Percentiles rank a stretch among this genome's conserved stretches.
These are phyloP conservation scores for Diplotaxis tenuifolia DNA, from an alignment of 345 rosid genomes.

Conservation along the genomic window DNA sequence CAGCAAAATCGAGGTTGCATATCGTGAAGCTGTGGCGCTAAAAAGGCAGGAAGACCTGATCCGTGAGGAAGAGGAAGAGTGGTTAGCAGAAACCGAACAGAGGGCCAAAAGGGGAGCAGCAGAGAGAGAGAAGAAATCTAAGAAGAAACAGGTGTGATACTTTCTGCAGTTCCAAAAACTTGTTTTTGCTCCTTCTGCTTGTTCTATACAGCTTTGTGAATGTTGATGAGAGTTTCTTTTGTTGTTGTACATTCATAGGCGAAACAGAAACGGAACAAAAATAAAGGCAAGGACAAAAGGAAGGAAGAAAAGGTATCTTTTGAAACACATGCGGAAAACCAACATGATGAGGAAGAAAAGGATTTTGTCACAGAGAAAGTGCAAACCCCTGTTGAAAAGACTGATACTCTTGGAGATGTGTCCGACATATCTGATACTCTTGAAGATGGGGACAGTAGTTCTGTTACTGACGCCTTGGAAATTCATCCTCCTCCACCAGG, in stretches of 20 bases:
- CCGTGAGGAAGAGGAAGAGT: conserved; percentile 95
- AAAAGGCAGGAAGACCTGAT: conserved; percentile 97
- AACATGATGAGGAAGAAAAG: conserved; percentile 45
- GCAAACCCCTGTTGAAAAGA: conserved; percentile 53
- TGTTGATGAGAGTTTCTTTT: conserved; percentile 21
- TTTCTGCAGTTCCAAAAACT: neutral
- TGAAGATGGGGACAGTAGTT: conserved; percentile 78
- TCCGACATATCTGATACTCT: conserved; percentile 80
- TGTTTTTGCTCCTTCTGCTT: neutral
- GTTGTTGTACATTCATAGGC: conserved; percentile 45
- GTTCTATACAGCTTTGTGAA: neutral
- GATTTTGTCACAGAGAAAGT: conserved; percentile 45
- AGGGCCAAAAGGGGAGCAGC: conserved; percentile 71
- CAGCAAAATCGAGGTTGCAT: conserved; percentile 89
- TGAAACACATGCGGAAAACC: conserved; percentile 40
- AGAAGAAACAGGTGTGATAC: conserved; percentile 78
- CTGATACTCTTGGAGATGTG: conserved; percentile 61
- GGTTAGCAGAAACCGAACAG: conserved; percentile 85
- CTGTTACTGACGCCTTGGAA: conserved; percentile 73
- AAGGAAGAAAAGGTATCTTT: conserved; percentile 57
- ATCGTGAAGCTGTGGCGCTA: conserved; percentile 95
- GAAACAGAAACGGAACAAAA: conserved; percentile 83
- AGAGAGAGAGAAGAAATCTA: conserved; percentile 79
- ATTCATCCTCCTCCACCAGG: conserved; percentile 53
- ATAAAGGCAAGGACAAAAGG: conserved; percentile 76